A percentile compares a stretch with the other conserved stretches of the same genome.
Evolutionary conservation across 495 filamentous ascomycete genomes (phyloP).

Genomic region (Entonaema liquescens): DNA sequence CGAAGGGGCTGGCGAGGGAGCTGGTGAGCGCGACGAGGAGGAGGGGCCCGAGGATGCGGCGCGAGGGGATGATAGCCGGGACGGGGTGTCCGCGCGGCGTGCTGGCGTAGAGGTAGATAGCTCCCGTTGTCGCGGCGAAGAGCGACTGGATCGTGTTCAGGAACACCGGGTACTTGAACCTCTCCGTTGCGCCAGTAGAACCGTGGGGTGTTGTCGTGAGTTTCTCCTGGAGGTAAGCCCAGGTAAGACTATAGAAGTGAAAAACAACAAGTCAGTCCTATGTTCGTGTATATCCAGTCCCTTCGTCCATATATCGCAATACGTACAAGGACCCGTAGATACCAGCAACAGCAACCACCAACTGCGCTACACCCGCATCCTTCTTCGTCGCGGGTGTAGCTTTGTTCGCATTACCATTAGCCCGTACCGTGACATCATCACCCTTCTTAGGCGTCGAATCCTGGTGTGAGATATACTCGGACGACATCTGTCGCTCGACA

Average conservation of each 20-base stretch:
- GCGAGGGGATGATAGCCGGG: constrained; percentile 78
- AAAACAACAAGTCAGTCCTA: constrained; percentile 13
- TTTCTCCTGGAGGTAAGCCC: constrained; percentile 96
- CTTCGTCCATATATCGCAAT: neutral
- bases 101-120: constrained; percentile 77
- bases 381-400: constrained; percentile 45
- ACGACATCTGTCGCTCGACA: constrained; percentile 70
- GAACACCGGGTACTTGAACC: constrained; percentile 92
- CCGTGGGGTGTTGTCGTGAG: constrained; percentile 96
- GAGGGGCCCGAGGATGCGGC: constrained; percentile 77
- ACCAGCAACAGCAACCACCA: constrained; percentile 86
- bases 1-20: constrained; percentile 90
- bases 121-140: constrained; percentile 84
- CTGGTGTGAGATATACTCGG: constrained; percentile 61
- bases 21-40: constrained; percentile 85
- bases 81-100: constrained; percentile 60
- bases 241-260: constrained; percentile 74
- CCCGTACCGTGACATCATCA: constrained; percentile 21
- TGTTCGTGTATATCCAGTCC: neutral
- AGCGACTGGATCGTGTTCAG: constrained; percentile 95
- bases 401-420: constrained; percentile 55
- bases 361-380: constrained; percentile 69
- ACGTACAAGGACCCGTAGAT: constrained; percentile 96
- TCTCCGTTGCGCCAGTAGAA: constrained; percentile 61
- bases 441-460: constrained; percentile 48